These are phyloP conservation scores for Centella asiatica DNA, from an alignment of 129 eudicot species.

Conservation along the genomic window DNA sequence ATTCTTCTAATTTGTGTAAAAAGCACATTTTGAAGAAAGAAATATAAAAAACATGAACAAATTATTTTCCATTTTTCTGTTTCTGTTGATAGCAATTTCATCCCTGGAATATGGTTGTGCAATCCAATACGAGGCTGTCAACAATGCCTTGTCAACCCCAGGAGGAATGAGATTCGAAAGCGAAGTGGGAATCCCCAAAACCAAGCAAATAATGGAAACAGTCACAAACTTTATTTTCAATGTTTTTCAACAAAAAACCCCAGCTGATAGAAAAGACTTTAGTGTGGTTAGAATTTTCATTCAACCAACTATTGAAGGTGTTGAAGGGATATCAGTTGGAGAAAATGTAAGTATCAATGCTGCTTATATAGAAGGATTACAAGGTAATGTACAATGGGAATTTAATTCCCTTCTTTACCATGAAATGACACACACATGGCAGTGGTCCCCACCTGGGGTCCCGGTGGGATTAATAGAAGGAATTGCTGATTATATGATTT, in stretches of 20 bases:
- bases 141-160: no score
- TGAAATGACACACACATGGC: conserved; percentile 8
- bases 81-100: no score
- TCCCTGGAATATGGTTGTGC: no score
- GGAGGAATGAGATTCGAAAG: not conserved
- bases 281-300: not conserved
- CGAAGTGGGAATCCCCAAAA: not conserved
- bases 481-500: conserved; percentile 3
- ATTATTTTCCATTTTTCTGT: no score
- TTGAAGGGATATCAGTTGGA: not conserved
- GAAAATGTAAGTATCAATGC: not conserved
- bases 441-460: not conserved
- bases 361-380: not conserved
- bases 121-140: no score
- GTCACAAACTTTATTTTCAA: not conserved
- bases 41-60: no score
- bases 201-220: not conserved
- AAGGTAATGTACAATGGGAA: not conserved
- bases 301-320: not conserved
- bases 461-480: conserved; percentile 10
- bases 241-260: not conserved
- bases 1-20: no score
- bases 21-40: no score
- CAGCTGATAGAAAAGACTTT: not conserved
- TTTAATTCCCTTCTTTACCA: conserved; percentile 4